Evolutionary conservation across 108 stramenopile species (phyloP).

Genomic region (Nitzschia palea): DNA sequence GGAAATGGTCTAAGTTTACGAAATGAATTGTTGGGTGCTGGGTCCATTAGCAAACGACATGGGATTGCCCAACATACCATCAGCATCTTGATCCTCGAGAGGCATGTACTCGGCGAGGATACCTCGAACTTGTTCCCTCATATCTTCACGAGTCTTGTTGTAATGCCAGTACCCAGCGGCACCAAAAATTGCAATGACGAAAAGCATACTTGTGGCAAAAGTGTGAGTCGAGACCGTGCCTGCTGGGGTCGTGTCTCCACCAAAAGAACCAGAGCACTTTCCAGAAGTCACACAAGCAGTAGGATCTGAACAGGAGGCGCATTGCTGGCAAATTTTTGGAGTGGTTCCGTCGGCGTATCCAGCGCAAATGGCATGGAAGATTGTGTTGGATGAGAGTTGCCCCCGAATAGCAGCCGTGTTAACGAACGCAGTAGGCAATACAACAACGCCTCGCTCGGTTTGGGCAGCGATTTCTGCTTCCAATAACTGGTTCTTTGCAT

Average conservation of each 20-base stretch:
- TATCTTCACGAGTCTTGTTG: constrained; percentile 74
- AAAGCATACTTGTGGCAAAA: constrained; percentile 27
- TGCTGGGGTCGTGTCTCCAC: background rate
- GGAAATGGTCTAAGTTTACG: too few relatives aligned
- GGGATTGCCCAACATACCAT: background rate
- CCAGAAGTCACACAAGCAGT: constrained; percentile 35
- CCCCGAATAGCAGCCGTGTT: constrained; percentile 88
- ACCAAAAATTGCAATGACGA: constrained; percentile 52
- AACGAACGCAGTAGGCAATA: constrained; percentile 82
- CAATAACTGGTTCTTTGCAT: constrained; percentile 63
- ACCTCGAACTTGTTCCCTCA: constrained; percentile 90
- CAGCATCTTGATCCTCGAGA: constrained; percentile 65
- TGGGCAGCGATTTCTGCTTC: constrained; percentile 65
- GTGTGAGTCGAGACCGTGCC: constrained; percentile 44
- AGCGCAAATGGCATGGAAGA: constrained; percentile 76
- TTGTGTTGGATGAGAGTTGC: constrained; percentile 50
- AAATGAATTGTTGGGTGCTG: background rate
- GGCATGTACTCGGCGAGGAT: constrained; percentile 97
- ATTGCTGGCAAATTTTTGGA: constrained; percentile 70
- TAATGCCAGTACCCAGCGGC: constrained; percentile 80
- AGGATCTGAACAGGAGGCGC: constrained; percentile 41
- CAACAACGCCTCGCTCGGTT: constrained; percentile 66
- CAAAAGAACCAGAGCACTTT: constrained; percentile 9
- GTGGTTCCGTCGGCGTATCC: constrained; percentile 79
- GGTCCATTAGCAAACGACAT: constrained; percentile 14